These are phyloP conservation scores for Phytopythium montanum DNA, from an alignment of 352 stramenopile genomes.

Conservation along the genomic window DNA sequence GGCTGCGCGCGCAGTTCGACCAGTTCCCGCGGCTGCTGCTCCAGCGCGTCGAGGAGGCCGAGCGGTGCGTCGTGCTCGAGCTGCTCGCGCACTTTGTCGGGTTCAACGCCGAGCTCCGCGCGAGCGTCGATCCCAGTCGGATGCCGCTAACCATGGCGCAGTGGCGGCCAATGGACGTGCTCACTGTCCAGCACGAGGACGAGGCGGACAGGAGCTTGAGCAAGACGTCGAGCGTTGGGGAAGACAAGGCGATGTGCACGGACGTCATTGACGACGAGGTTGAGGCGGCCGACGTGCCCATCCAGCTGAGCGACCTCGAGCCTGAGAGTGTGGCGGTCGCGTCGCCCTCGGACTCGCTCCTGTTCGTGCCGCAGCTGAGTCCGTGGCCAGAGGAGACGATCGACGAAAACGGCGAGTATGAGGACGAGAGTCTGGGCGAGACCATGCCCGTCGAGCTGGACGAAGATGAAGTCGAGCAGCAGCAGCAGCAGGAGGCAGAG, in stretches of 20 bases:
- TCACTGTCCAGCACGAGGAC: background rate
- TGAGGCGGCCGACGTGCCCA: background rate
- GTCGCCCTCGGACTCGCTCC: background rate
- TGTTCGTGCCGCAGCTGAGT: background rate
- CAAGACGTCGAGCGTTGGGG: background rate
- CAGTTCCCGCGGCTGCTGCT: constrained; percentile 48
- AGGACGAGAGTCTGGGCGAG: background rate
- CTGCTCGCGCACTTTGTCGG: constrained; percentile 42
- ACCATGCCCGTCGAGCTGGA: constrained; percentile 5
- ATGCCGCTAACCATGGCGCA: constrained; percentile 11
- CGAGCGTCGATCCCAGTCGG: constrained; percentile 13
- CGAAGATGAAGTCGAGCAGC: constrained; percentile 7
- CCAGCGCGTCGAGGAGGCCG: constrained; percentile 27
- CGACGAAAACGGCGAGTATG: constrained; percentile 10
- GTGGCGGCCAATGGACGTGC: constrained; percentile 13
- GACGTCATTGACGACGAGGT: constrained; percentile 7
- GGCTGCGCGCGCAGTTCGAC: constrained; percentile 43
- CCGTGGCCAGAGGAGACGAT: constrained; percentile 7
- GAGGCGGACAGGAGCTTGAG: background rate
- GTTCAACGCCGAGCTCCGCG: constrained; percentile 25
- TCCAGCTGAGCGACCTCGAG: background rate
- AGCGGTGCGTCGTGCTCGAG: constrained; percentile 42
- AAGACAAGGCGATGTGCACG: background rate
- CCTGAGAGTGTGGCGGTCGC: background rate
- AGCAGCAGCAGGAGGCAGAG: background rate